Conservation (phyloP, 2,329 filamentous ascomycete species). For the Apiospora arundinis region DNA sequence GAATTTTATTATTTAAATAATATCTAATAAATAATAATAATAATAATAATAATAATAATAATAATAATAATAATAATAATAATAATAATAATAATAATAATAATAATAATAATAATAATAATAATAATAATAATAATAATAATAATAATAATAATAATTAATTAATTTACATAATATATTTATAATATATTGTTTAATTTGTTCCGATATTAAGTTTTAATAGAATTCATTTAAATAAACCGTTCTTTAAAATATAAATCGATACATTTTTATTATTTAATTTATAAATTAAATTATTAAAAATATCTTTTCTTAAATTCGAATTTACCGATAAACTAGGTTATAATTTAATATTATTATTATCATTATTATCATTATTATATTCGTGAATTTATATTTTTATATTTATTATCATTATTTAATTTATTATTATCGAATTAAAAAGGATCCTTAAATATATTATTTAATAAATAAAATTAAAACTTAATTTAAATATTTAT, state of each 20-base stretch:
- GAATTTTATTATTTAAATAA: no score
- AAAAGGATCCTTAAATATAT: background rate
- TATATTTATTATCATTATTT: no score
- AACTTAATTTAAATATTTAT: background rate
- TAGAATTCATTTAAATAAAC: background rate
- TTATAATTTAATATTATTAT: background rate
- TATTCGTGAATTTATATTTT: no score
- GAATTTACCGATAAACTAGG: background rate
- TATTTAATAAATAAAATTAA: no score
- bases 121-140: no score
- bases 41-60: no score
- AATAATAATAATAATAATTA: background rate
- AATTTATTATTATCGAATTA: background rate
- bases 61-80: no score
- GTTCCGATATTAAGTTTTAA: rapidly evolving
- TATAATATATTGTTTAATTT: background rate
- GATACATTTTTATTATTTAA: background rate
- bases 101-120: no score
- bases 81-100: no score
- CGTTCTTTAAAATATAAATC: background rate
- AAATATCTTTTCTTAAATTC: background rate
- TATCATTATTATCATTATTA: no score
- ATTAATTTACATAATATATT: background rate
- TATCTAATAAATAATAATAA: no score
- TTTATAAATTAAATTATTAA: background rate